A percentile compares a stretch with the other conserved stretches of the same genome.
These are phyloP conservation scores for Dioscorea zingiberensis DNA, from an alignment of 106 monocot species.

Conservation along the genomic window DNA sequence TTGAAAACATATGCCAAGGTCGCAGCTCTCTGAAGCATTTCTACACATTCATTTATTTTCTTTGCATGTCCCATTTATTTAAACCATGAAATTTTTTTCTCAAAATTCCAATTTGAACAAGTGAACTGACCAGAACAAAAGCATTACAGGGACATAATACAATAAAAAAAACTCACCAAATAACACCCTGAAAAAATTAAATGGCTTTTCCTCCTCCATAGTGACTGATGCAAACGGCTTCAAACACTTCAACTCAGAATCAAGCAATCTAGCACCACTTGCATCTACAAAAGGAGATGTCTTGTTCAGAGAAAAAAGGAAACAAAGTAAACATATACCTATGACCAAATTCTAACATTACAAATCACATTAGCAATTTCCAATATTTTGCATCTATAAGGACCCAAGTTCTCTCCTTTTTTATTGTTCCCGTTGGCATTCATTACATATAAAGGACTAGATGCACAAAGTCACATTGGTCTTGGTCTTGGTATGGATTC, in stretches of 20 bases:
- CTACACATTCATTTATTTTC: neutral
- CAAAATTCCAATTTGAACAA: neutral
- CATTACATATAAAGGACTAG: too few species aligned
- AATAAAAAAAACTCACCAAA: constrained; percentile 32
- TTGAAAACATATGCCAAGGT: neutral
- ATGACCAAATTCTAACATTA: neutral
- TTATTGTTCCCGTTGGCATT: neutral
- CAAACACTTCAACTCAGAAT: constrained; percentile 4
- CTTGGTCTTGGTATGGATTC: too few species aligned
- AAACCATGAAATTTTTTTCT: too few species aligned
- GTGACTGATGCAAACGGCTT: constrained; percentile 55
- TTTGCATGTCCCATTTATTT: neutral
- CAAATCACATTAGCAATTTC: neutral
- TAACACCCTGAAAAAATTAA: constrained; percentile 61
- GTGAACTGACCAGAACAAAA: neutral
- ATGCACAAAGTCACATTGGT: neutral
- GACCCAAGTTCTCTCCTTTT: neutral
- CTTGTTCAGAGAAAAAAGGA: neutral
- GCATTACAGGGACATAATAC: neutral
- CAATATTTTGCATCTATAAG: neutral
- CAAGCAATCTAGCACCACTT: constrained; percentile 14
- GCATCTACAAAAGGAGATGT: constrained; percentile 42
- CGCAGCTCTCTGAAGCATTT: neutral
- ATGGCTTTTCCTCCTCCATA: constrained; percentile 48
- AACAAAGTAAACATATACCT: neutral